Conservation (phyloP, 345 rosid genomes). For the Populus alba region DNA sequence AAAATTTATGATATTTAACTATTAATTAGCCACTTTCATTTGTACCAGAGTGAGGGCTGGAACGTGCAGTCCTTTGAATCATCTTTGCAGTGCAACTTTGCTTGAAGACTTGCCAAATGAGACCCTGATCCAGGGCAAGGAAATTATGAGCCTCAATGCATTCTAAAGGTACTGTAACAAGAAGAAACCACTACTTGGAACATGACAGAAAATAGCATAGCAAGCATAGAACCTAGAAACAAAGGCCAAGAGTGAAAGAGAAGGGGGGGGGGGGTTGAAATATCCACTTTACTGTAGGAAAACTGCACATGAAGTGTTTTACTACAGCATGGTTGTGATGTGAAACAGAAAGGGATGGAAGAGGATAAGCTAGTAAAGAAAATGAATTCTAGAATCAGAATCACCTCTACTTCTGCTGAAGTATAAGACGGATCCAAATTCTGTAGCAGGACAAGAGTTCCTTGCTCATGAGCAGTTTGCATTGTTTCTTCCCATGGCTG, state of each 20-base stretch:
- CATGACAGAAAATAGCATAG: neutral
- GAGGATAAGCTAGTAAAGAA: neutral
- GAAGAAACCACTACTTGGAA: neutral
- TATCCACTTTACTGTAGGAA: neutral
- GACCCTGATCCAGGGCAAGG: constrained; percentile 43
- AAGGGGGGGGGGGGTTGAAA: too few species aligned
- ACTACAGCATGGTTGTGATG: neutral
- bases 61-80: constrained; percentile 44
- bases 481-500: constrained; percentile 82
- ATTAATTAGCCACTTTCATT: neutral
- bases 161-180: neutral
- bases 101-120: constrained; percentile 57
- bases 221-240: neutral
- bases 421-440: constrained; percentile 73
- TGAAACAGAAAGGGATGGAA: neutral
- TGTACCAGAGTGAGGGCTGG: constrained; percentile 61
- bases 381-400: neutral
- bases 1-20: neutral
- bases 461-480: constrained; percentile 45
- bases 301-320: neutral
- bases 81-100: constrained; percentile 68
- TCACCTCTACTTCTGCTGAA: constrained; percentile 72
- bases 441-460: constrained; percentile 60
- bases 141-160: neutral
- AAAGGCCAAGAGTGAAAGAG: neutral